Evolutionary conservation across 2,329 filamentous ascomycete genomes (phyloP).

Genomic region (Colletotrichum higginsianum): DNA sequence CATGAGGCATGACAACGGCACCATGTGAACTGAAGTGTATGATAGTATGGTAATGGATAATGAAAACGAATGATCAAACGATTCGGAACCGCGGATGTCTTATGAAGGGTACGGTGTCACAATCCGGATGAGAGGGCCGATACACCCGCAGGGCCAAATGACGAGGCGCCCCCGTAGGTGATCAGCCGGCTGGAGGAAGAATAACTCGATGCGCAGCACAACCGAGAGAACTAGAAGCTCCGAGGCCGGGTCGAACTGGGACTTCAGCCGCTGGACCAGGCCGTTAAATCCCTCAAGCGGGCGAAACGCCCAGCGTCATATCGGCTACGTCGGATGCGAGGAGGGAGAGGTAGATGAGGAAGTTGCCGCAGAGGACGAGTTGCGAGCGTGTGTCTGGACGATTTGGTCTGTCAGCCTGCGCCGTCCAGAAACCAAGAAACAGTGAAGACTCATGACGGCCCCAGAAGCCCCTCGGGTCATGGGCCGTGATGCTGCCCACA

Average conservation of each 20-base stretch:
- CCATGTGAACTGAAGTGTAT: neutral
- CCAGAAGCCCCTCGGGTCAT: constrained; percentile 60
- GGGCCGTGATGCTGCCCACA: constrained; percentile 53
- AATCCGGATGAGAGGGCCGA: neutral
- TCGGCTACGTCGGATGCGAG: constrained; percentile 55
- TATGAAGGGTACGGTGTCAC: neutral
- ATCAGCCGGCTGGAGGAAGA: constrained; percentile 54
- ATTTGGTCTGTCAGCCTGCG: neutral
- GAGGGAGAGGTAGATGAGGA: constrained; percentile 64
- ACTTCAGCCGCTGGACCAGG: constrained; percentile 53
- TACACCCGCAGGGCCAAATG: neutral
- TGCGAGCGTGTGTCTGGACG: constrained; percentile 56
- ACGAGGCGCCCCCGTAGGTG: neutral
- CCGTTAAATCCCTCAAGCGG: constrained; percentile 56
- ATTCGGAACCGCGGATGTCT: neutral
- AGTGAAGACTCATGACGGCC: constrained; percentile 55
- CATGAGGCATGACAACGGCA: too few species aligned
- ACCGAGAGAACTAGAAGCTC: constrained; percentile 54
- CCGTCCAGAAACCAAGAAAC: too few species aligned
- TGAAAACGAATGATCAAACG: neutral
- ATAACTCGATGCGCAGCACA: constrained; percentile 56
- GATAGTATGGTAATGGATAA: neutral
- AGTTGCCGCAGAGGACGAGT: constrained; percentile 63
- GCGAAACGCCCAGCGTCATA: constrained; percentile 53
- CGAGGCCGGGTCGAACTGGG: constrained; percentile 50